Percentiles rank a stretch among this genome's conserved stretches.
Evolutionary conservation across 2,329 filamentous ascomycete genomes (phyloP).

Genomic region (Epichloe coenophiala): DNA sequence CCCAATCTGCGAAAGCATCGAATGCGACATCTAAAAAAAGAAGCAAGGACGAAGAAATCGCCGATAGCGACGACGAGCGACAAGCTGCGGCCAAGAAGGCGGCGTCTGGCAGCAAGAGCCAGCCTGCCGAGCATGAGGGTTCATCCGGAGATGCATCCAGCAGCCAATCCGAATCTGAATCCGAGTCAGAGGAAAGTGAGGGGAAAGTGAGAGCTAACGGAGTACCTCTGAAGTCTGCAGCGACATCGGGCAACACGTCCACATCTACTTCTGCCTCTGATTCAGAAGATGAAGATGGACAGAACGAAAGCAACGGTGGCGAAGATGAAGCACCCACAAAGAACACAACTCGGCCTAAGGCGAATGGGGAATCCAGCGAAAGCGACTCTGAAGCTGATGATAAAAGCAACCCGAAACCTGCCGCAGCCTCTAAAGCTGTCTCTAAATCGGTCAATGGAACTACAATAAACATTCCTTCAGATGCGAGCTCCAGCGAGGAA

Average conservation of each 20-base stretch:
- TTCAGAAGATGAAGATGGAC: conserved; percentile 5
- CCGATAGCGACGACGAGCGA: conserved; percentile 28
- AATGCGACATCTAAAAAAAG: conserved; percentile 12
- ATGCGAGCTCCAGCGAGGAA: conserved; percentile 12
- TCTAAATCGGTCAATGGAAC: conserved; percentile 10
- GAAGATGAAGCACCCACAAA: conserved; percentile 7
- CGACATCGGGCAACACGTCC: conserved; percentile 4
- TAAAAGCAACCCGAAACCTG: conserved; percentile 3
- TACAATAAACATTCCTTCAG: conserved; percentile 3
- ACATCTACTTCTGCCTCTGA: conserved; percentile 14
- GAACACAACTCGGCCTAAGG: conserved; percentile 5
- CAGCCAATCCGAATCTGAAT: conserved; percentile 12
- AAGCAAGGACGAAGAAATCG: conserved; percentile 25
- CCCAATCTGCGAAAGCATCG: conserved; percentile 6
- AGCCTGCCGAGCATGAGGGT: conserved; percentile 6
- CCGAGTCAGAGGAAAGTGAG: conserved; percentile 10
- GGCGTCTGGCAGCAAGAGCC: conserved; percentile 5
- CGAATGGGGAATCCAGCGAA: conserved; percentile 9
- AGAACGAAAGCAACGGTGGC: conserved; percentile 3
- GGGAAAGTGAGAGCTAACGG: conserved; percentile 4
- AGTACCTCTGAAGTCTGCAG: background rate
- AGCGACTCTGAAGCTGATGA: conserved; percentile 8
- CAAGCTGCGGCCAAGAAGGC: conserved; percentile 14
- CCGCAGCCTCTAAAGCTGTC: conserved; percentile 8
- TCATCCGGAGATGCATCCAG: conserved; percentile 16